Evolutionary conservation across 1,284 basidiomycete species (phyloP), one percentile per base, ranked within the genome.

Genomic region (Tetrapyrgos nigripes): DNA sequence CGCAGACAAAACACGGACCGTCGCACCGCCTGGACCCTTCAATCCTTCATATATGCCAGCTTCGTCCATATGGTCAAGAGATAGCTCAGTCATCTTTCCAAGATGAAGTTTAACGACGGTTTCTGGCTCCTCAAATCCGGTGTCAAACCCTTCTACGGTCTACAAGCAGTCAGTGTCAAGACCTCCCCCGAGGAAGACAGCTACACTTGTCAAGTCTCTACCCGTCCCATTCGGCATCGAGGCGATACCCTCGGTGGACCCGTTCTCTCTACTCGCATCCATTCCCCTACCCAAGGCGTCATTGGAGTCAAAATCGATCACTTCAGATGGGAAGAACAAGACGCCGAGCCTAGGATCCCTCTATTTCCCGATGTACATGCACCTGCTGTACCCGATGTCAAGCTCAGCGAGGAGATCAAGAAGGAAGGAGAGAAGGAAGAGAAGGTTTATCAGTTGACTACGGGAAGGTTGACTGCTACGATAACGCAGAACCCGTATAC

Each of bases 231-330:
- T 62, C 79, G 83, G 52, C 83, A 87, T 69, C 79, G 88, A 53
- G 89, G 89, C 26, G 88, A 90, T 67, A 89, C 88, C 0, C 75
- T 91, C 19, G 86, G 84, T 62, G 86, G 86, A 2, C 85, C 87
- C 8, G 73, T 89, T 1, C 67, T 91, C 49, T 85, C 78, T 53
- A 76, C 91, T 55, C 80, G 79, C 31, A 76, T 91, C 5, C 79
- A 86, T 64, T 87, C 87, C 4, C 89, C 88, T 0, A 85, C 83
- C 2, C 82, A 88, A 65, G 86, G 87, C 50, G 83, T 90, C 10
- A 78, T 92, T 61, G 86, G 84, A 9, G 84, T 88, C 40, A 83
- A 80, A 63, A 83, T 89, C 62, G 79, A 85, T 55, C 87, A 89
- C 70, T 86, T 88, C 75, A 79, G 78, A 60, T 40, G 37, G 37